These are phyloP conservation scores for Aspergillus sp. DNA, from an alignment of 2,329 filamentous ascomycete species.

Conservation along the genomic window DNA sequence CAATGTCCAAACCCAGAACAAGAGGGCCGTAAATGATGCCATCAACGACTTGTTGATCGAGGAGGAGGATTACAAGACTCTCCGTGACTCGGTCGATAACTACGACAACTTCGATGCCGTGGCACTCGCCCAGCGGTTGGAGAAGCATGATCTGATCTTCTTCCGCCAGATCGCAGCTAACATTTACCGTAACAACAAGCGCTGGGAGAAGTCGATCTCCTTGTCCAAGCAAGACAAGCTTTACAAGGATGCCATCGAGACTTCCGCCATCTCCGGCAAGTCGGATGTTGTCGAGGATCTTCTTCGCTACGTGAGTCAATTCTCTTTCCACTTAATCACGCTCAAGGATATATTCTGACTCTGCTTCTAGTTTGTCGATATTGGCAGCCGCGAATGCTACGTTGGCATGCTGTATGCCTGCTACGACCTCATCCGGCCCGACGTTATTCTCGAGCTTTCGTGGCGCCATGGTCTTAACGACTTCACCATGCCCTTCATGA, in stretches of 20 bases:
- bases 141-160: slow-evolving; percentile 98
- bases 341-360: slow-evolving; percentile 35
- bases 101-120: slow-evolving; percentile 99
- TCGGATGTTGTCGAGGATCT: slow-evolving; percentile 91
- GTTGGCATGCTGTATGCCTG: slow-evolving; percentile 99
- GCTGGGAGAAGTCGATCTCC: slow-evolving; percentile 98
- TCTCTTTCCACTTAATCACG: neutral
- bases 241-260: slow-evolving; percentile 99
- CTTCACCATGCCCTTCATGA: slow-evolving; percentile 99
- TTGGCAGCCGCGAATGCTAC: slow-evolving; percentile 98
- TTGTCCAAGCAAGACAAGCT: slow-evolving; percentile 99
- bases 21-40: slow-evolving; percentile 95
- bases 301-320: slow-evolving; percentile 83
- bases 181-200: slow-evolving; percentile 99
- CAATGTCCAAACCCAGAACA: slow-evolving; percentile 95
- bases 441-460: slow-evolving; percentile 91
- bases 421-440: slow-evolving; percentile 93
- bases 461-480: slow-evolving; percentile 94
- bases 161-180: slow-evolving; percentile 98
- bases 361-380: slow-evolving; percentile 82
- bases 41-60: slow-evolving; percentile 98
- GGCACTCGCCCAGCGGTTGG: slow-evolving; percentile 84
- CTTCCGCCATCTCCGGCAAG: slow-evolving; percentile 88
- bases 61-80: slow-evolving; percentile 98
- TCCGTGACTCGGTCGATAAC: slow-evolving; percentile 95